Conservation (phyloP, 2,329 filamentous ascomycete species). For the Ceratocystis ficicola region DNA sequence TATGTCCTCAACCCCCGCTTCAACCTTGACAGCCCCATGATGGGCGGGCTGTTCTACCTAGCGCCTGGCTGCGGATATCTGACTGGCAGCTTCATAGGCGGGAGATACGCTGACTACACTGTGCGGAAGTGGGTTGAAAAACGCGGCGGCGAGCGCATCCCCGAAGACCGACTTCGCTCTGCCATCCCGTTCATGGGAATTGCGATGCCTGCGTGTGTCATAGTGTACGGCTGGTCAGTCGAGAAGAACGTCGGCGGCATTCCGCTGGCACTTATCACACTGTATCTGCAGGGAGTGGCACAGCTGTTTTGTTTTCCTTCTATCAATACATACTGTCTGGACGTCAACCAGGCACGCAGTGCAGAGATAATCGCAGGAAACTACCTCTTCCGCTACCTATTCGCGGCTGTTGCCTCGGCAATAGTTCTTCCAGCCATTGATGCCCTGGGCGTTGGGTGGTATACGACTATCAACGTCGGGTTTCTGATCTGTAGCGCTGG, state of each 20-base stretch:
- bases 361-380: slow-evolving; percentile 70
- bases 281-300: slow-evolving; percentile 63
- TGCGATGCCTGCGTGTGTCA: slow-evolving; percentile 49
- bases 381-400: slow-evolving; percentile 65
- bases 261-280: slow-evolving; percentile 53
- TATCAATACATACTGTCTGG: slow-evolving; percentile 69
- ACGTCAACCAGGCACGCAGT: slow-evolving; percentile 61
- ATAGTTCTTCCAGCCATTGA: slow-evolving; percentile 64
- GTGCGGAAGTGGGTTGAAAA: slow-evolving; percentile 54
- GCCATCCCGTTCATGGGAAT: slow-evolving; percentile 45
- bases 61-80: slow-evolving; percentile 61
- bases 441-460: slow-evolving; percentile 67
- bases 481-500: slow-evolving; percentile 28
- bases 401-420: slow-evolving; percentile 58
- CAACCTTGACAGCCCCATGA: slow-evolving; percentile 50
- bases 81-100: slow-evolving; percentile 57
- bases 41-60: slow-evolving; percentile 61
- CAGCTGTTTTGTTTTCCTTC: slow-evolving; percentile 66
- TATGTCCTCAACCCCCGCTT: slow-evolving; percentile 66
- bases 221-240: slow-evolving; percentile 48
- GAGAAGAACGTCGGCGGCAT: slow-evolving; percentile 41
- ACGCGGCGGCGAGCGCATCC: slow-evolving; percentile 45
- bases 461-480: slow-evolving; percentile 49
- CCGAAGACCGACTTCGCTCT: slow-evolving; percentile 55
- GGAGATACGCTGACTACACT: slow-evolving; percentile 54